Percentiles rank a stretch among this genome's conserved stretches.
Evolutionary conservation across 805 yeast species (phyloP).

Genomic region (Pichia eremophila): DNA sequence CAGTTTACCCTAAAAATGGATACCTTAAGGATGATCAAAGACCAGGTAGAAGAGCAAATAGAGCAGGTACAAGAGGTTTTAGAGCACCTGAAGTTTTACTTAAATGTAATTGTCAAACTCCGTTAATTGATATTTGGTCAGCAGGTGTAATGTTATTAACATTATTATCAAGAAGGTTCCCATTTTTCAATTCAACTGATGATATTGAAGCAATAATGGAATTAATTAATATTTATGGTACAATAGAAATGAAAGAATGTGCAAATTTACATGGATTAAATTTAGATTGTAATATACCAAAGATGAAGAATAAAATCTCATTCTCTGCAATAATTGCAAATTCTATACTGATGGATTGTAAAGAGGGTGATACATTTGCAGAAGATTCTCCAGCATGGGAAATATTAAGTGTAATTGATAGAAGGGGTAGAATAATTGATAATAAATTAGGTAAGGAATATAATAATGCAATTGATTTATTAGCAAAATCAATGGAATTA

Average conservation of each 20-base stretch:
- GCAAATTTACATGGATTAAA: slow-evolving; percentile 86
- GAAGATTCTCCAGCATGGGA: slow-evolving; percentile 65
- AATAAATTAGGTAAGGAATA: slow-evolving; percentile 29
- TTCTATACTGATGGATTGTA: slow-evolving; percentile 35
- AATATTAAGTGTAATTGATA: slow-evolving; percentile 41
- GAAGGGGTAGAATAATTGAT: slow-evolving; percentile 30
- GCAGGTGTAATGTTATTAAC: slow-evolving; percentile 84
- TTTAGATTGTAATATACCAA: slow-evolving; percentile 55
- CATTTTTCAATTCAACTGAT: slow-evolving; percentile 89
- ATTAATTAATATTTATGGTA: slow-evolving; percentile 72
- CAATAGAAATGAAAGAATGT: slow-evolving; percentile 58
- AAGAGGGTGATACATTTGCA: slow-evolving; percentile 53
- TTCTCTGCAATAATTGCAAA: slow-evolving; percentile 33
- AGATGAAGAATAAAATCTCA: slow-evolving; percentile 36
- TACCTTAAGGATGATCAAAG: slow-evolving; percentile 82
- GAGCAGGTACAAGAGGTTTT: slow-evolving; percentile 95
- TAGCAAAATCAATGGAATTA: slow-evolving; percentile 48
- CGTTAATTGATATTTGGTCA: slow-evolving; percentile 85
- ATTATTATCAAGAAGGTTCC: slow-evolving; percentile 70
- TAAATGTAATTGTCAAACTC: slow-evolving; percentile 75
- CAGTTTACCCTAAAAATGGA: slow-evolving; percentile 38
- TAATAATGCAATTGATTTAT: slow-evolving; percentile 42
- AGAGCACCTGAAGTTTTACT: slow-evolving; percentile 89
- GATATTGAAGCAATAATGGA: slow-evolving; percentile 89
- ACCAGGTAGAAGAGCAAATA: slow-evolving; percentile 84